Base-by-base conservation (phyloP, 2,329 filamentous ascomycete genomes). In the Aureobasidium zeae region DNA sequence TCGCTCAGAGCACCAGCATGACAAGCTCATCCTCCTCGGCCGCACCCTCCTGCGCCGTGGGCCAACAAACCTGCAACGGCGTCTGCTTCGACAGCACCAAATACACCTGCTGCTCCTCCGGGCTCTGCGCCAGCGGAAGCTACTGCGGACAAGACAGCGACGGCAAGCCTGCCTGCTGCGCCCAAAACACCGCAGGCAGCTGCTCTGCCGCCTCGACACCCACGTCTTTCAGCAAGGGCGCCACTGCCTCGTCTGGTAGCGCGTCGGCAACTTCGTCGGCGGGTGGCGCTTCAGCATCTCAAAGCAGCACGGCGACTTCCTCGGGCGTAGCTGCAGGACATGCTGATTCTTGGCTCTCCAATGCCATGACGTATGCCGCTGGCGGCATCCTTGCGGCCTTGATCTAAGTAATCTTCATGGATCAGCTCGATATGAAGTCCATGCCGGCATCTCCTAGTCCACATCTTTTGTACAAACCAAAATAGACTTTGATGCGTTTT, bases 101-200 rank as follows among this genome's bases (percentile, higher is more conserved):
- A 5, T 38, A 32, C 43, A 33, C 28, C 34, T 45, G 43, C 43
- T 45, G 43, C 16, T 17, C 43, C 3, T 17, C 43, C 8, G 43
- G 43, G 2, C 34, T 45, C 11, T 45, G 43, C 21, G 43, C 43
- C 15, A 26, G 25, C 15, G 43, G 34, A 9, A 38, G 28, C 43
- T 45, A 45, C 33, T 45, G 43, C 28, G 43, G 43, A 15, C 32
- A 37, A 37, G 43, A 45, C 28, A 25, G 6, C 20, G 21, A 24
- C 7, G 43, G 43, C 26, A 45, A 45, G n/a, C 33, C n/a, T 4
- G 43, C 43, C 28, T 45, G 43, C 16, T 45, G 43, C 43, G 43
- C 43, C 11, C 33, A 37, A 25, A 45, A 45, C 43, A 45, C 43
- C 5, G 43, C 43, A 4, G 43, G 43, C 11, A 38, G 19, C 43